phyloP scores from a whole-genome alignment of 73 alveolate genomes.

The Loxodes magnus region DNA sequence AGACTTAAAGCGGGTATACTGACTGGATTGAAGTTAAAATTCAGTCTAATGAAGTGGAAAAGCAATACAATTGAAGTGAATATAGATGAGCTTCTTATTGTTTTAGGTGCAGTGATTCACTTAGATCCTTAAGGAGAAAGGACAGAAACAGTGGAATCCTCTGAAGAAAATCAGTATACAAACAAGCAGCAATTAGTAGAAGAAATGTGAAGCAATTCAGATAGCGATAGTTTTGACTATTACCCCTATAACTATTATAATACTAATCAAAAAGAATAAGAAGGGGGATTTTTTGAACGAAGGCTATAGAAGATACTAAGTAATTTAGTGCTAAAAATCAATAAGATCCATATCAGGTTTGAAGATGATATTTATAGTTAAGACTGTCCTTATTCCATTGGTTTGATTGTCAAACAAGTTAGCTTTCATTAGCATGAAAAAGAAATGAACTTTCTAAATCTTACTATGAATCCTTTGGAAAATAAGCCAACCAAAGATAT shows the following conservation, averaged over 20 bases:
- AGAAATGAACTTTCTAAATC: background rate
- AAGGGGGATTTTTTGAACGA: slow-evolving; percentile 4
- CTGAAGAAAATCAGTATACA: too few relatives aligned
- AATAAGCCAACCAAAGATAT: background rate
- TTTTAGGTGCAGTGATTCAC: too few relatives aligned
- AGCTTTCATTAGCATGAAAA: background rate
- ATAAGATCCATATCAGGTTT: slow-evolving; percentile 2
- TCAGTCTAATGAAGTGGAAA: too few relatives aligned
- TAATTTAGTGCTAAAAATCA: background rate
- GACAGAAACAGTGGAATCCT: too few relatives aligned
- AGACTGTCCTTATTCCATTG: background rate
- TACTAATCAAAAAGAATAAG: background rate
- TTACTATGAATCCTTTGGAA: background rate
- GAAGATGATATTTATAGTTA: slow-evolving; percentile 11
- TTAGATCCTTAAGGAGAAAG: too few relatives aligned
- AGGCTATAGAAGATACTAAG: background rate
- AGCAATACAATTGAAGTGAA: slow-evolving; percentile 16
- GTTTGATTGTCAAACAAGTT: background rate
- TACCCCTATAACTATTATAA: too few relatives aligned
- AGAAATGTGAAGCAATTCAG: too few relatives aligned
- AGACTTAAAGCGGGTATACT: slow-evolving; percentile 24
- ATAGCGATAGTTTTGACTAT: too few relatives aligned
- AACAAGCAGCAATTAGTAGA: too few relatives aligned
- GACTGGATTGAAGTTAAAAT: slow-evolving; percentile 6
- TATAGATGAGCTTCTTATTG: slow-evolving; percentile 27